These are phyloP conservation scores for Leccinum rimulosum DNA, from an alignment of 768 basidiomycete genomes.

Conservation along the genomic window DNA sequence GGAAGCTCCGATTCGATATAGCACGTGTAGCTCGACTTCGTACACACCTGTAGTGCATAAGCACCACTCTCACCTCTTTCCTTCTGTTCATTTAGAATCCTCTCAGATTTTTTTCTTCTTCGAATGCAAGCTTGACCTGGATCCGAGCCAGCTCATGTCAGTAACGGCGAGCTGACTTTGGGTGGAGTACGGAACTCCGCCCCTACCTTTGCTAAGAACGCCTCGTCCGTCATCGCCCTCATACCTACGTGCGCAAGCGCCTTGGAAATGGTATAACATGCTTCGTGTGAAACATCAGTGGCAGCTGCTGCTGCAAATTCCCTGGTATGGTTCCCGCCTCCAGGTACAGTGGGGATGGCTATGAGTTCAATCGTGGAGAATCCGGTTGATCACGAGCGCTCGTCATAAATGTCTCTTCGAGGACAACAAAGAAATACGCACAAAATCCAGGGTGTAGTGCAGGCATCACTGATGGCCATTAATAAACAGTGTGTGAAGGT, in stretches of 20 bases:
- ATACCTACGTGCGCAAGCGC: conserved; percentile 70
- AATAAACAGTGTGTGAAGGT: background rate
- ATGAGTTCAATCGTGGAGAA: background rate
- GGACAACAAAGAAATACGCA: conserved; percentile 13
- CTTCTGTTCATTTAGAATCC: conserved; percentile 3
- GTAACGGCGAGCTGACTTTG: background rate
- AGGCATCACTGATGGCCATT: conserved; percentile 46
- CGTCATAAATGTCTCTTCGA: background rate
- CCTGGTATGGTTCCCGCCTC: conserved; percentile 78
- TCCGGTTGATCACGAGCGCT: background rate
- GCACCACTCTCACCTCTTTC: background rate
- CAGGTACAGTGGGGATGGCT: conserved; percentile 73
- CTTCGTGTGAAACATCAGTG: conserved; percentile 59
- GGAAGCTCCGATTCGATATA: background rate
- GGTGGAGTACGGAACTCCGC: background rate
- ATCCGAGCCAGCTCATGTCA: background rate
- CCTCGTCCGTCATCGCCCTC: conserved; percentile 65
- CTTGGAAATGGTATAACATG: conserved; percentile 65
- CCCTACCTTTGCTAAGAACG: conserved; percentile 55
- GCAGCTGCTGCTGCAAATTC: conserved; percentile 65
- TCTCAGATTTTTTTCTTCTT: conserved; percentile 39
- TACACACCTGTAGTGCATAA: background rate
- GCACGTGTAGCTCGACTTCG: background rate
- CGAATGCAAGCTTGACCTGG: conserved; percentile 49
- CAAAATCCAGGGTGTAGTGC: conserved; percentile 70